Percentiles rank a stretch among this genome's conserved stretches.
These are phyloP conservation scores for Nigrograna mackinnonii DNA, from an alignment of 2,329 filamentous ascomycete genomes.

Conservation along the genomic window DNA sequence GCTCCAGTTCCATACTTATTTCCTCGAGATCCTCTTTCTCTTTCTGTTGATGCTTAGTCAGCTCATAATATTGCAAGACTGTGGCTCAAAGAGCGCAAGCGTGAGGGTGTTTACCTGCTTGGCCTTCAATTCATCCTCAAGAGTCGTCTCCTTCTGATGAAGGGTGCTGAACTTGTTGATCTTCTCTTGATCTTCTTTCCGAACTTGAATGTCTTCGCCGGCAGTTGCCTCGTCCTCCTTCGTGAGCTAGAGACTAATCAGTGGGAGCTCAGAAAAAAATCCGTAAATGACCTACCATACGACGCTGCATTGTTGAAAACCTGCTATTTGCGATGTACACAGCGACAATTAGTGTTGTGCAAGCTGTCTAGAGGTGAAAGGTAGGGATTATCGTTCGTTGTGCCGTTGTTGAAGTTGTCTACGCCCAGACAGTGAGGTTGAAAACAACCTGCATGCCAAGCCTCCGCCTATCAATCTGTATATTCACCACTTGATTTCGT, in stretches of 20 bases:
- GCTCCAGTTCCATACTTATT: slow-evolving; percentile 85
- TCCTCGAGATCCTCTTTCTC: slow-evolving; percentile 98
- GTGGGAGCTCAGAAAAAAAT: background rate
- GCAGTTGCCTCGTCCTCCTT: slow-evolving; percentile 84
- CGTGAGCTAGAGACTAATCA: slow-evolving; percentile 66
- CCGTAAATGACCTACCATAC: background rate
- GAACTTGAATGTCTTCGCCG: slow-evolving; percentile 86
- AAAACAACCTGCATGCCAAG: too few relatives aligned
- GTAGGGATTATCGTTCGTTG: too few relatives aligned
- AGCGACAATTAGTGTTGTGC: too few relatives aligned
- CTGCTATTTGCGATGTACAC: too few relatives aligned
- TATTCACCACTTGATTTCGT: too few relatives aligned
- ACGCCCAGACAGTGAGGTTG: too few relatives aligned
- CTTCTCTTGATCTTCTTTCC: slow-evolving; percentile 96
- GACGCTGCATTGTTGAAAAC: slow-evolving; percentile 2
- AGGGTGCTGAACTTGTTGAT: slow-evolving; percentile 97
- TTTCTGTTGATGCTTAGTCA: slow-evolving; percentile 66
- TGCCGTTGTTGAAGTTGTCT: too few relatives aligned
- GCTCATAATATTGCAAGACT: background rate
- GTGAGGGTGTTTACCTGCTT: slow-evolving; percentile 68
- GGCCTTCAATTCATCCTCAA: slow-evolving; percentile 78
- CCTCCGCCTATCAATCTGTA: too few relatives aligned
- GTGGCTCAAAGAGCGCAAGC: background rate
- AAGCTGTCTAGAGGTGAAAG: too few relatives aligned
- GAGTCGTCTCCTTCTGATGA: slow-evolving; percentile 78